phyloP scores from a whole-genome alignment of 306 rosid species.

The Oxytropis ochrocephala region DNA sequence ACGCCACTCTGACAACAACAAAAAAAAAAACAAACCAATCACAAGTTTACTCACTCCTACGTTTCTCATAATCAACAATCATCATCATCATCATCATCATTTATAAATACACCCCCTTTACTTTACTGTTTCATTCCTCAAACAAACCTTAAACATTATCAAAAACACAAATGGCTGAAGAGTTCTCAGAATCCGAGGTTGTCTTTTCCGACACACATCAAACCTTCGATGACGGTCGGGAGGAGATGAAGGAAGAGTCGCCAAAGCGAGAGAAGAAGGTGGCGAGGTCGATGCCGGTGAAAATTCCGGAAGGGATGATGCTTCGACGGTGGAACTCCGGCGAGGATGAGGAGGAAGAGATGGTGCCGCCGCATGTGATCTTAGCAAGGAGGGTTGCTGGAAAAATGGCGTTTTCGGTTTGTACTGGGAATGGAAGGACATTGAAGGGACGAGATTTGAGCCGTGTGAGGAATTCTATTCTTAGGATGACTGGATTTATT shows the following conservation, averaged over 20 bases:
- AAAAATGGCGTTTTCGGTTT: constrained; percentile 66
- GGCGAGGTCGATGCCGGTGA: constrained; percentile 51
- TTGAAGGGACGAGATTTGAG: constrained; percentile 89
- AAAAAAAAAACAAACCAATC: background rate
- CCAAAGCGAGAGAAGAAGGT: background rate
- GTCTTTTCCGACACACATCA: constrained; percentile 40
- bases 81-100: too few relatives aligned
- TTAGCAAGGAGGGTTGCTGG: constrained; percentile 47
- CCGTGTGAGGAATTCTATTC: constrained; percentile 72
- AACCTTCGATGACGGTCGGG: too few relatives aligned
- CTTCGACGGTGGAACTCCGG: background rate
- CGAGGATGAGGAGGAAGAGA: constrained; percentile 29
- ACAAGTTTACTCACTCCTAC: background rate
- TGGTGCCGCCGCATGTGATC: constrained; percentile 86
- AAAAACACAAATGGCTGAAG: constrained; percentile 31
- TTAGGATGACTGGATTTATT: constrained; percentile 84
- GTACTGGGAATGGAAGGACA: constrained; percentile 77
- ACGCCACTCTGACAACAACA: background rate
- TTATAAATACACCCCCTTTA: background rate
- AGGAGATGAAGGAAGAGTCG: background rate
- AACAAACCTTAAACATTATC: background rate
- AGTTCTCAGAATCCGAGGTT: constrained; percentile 67
- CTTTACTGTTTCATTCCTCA: constrained; percentile 30
- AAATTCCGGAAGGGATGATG: constrained; percentile 34
- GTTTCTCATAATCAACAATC: background rate